Evolutionary conservation across 345 rosid species (phyloP).

Genomic region (Dipteronia sinensis): DNA sequence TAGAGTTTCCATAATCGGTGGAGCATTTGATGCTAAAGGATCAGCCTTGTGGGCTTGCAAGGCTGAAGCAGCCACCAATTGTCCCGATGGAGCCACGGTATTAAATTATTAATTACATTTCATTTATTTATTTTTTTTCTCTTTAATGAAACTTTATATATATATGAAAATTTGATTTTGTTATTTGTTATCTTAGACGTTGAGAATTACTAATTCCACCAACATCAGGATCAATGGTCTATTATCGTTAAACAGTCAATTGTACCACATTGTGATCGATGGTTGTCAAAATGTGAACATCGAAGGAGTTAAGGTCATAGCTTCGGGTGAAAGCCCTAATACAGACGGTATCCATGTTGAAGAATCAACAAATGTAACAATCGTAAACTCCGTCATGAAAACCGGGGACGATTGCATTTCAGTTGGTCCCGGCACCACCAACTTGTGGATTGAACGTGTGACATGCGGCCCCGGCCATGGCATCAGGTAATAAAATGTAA

Average conservation of each 20-base stretch:
- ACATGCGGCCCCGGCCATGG: constrained; percentile 43
- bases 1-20: constrained; percentile 24
- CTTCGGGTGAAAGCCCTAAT: constrained; percentile 28
- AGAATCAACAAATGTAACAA: constrained; percentile 20
- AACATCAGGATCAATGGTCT: constrained; percentile 25
- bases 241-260: constrained; percentile 29
- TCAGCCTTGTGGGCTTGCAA: constrained; percentile 23
- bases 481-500: constrained; percentile 17
- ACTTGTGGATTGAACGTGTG: constrained; percentile 29
- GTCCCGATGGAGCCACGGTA: constrained; percentile 27
- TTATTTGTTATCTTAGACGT: constrained; percentile 12
- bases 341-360: constrained; percentile 38
- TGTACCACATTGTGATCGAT: constrained; percentile 31
- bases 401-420: constrained; percentile 42
- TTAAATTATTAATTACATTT: neutral
- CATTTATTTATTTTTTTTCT: neutral
- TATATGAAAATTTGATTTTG: neutral
- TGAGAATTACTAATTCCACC: constrained; percentile 30
- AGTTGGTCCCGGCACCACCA: constrained; percentile 27
- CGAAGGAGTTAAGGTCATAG: constrained; percentile 15
- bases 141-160: no score
- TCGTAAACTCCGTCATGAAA: constrained; percentile 16
- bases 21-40: constrained; percentile 25
- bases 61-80: neutral
- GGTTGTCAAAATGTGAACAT: constrained; percentile 27